Base-by-base conservation (phyloP, 2,329 filamentous ascomycete species). In the Talaromyces sp. region DNA sequence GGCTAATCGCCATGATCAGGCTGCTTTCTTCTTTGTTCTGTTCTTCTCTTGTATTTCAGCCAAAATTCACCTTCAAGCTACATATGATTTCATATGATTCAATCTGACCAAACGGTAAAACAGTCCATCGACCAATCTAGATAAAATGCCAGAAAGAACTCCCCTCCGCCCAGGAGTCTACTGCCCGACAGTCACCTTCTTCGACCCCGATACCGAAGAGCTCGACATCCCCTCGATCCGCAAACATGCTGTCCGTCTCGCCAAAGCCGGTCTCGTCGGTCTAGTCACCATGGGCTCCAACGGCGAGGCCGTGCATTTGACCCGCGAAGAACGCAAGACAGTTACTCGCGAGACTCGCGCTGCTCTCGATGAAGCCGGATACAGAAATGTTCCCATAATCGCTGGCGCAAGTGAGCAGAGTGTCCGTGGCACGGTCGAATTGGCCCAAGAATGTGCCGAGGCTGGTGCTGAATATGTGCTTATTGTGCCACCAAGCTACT, bases 251-350 rank as follows among this genome's bases (percentile, higher is more conserved):
- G 84, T 89, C 64, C 87, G 90, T 50, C 84, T 96, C 50, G 88
- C 86, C 39, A 80, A 85, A 70, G 88, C 85, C 59, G 91, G 91
- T 8, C 84, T 96, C 10, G 89, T 86, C 50, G 91, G 91, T 36
- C 81, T 96, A 25, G 89, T 94, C 43, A 88, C 87, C 64, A 91
- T 94, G 87, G 91, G 91, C 62, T 95, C 90, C 65, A 96, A 95
- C 75, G 91, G 91, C 61, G 91, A 96, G 78, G 90, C 91, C 22
- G 88, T 91, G 57, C 90, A 96, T 78, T 86, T 92, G 67, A 89
- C 87, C 56, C 83, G 84, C 45, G 83, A 87, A 62, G 91, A 96
- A 75, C 91, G 91, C 72, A 73, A 84, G 50, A 82, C 84, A 33
- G 86, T 94, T 63, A 93, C 89, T 17, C 80, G 80, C 68, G 88